Percentiles rank a stretch among this genome's conserved stretches.
These are phyloP conservation scores for Setomelanomma holmii DNA, from an alignment of 2,329 filamentous ascomycete species.

Conservation along the genomic window DNA sequence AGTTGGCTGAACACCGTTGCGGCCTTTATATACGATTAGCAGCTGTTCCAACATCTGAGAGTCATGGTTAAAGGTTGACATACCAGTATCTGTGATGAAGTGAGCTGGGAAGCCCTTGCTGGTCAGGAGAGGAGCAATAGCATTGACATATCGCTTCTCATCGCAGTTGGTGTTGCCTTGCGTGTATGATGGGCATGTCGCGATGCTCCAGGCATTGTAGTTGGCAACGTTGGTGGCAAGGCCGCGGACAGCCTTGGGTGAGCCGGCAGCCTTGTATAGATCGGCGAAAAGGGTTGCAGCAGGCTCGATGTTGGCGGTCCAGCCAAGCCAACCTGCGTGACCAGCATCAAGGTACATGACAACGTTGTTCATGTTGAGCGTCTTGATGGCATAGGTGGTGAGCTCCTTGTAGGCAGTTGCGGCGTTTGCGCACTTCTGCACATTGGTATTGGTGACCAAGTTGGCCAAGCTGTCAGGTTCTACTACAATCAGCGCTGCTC, in stretches of 20 bases:
- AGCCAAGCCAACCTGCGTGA: slow-evolving; percentile 69
- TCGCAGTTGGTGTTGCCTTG: slow-evolving; percentile 57
- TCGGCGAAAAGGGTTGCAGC: slow-evolving; percentile 56
- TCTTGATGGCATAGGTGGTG: slow-evolving; percentile 61
- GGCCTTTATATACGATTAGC: slow-evolving; percentile 29
- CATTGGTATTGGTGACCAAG: slow-evolving; percentile 64
- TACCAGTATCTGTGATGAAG: slow-evolving; percentile 59
- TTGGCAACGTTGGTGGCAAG: slow-evolving; percentile 64
- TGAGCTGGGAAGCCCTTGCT: slow-evolving; percentile 58
- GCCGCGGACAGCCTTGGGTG: slow-evolving; percentile 56
- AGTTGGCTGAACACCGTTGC: slow-evolving; percentile 67
- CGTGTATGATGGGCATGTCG: slow-evolving; percentile 53
- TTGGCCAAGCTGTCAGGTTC: slow-evolving; percentile 69
- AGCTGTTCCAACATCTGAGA: no score
- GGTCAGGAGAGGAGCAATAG: slow-evolving; percentile 57
- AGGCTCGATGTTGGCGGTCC: slow-evolving; percentile 63
- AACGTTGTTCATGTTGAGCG: slow-evolving; percentile 66
- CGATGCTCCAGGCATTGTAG: slow-evolving; percentile 62
- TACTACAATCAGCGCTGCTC: no score
- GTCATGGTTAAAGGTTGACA: neutral
- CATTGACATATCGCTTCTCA: slow-evolving; percentile 60
- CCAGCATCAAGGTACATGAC: slow-evolving; percentile 68
- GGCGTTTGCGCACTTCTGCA: slow-evolving; percentile 61
- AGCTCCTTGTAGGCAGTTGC: slow-evolving; percentile 62
- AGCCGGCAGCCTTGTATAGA: slow-evolving; percentile 55